Evolutionary conservation across 805 yeast genomes (phyloP).

Genomic region (Wickerhamomyces mucosus): DNA sequence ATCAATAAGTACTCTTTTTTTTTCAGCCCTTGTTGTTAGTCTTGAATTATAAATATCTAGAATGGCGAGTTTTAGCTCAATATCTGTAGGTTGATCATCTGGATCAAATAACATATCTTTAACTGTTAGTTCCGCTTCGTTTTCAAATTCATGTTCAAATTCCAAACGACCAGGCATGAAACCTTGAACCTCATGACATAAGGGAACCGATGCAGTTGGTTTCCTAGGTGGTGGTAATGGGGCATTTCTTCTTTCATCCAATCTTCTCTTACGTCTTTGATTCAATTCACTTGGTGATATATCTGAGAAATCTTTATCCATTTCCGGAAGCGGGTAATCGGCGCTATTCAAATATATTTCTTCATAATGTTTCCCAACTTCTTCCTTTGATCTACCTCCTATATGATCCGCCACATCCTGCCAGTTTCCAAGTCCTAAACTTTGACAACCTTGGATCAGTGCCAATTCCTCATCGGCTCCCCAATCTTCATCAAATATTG

Average conservation of each 20-base stretch:
- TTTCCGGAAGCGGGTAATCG: constrained; percentile 83
- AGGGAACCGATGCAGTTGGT: constrained; percentile 86
- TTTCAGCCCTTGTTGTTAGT: constrained; percentile 84
- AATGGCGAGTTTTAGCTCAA: constrained; percentile 80
- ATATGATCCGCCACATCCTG: constrained; percentile 95
- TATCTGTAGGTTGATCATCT: constrained; percentile 81
- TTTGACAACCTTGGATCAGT: constrained; percentile 85
- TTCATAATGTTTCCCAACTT: constrained; percentile 77
- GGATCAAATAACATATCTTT: constrained; percentile 95
- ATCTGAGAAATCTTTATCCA: constrained; percentile 54
- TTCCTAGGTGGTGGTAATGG: constrained; percentile 83
- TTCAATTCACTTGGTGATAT: constrained; percentile 64
- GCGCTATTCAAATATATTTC: constrained; percentile 58
- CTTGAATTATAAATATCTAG: constrained; percentile 85
- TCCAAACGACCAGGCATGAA: constrained; percentile 98
- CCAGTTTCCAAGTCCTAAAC: constrained; percentile 93
- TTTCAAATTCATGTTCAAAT: constrained; percentile 93
- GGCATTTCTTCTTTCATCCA: constrained; percentile 62
- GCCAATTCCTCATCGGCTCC: constrained; percentile 97
- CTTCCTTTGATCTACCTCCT: constrained; percentile 87
- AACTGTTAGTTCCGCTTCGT: constrained; percentile 89
- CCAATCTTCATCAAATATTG: constrained; percentile 86
- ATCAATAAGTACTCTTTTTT: constrained; percentile 71
- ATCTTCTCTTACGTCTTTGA: constrained; percentile 53
- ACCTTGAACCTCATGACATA: constrained; percentile 95